Conservation (phyloP, 2,329 filamentous ascomycete genomes). For the Pyricularia sp. region DNA sequence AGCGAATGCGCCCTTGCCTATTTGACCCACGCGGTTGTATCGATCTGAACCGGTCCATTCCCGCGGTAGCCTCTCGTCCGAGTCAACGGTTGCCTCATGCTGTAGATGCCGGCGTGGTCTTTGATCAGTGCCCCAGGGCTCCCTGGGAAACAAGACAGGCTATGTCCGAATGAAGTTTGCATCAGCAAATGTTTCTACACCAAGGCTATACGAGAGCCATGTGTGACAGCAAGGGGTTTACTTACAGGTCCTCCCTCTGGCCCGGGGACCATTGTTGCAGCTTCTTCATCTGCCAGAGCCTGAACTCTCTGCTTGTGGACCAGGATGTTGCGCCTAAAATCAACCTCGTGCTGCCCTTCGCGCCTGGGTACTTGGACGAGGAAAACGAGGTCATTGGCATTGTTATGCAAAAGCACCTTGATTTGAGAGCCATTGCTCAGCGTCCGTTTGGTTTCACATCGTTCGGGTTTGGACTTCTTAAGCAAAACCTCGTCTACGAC, state of each 20-base stretch:
- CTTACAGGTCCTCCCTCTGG: constrained; percentile 35
- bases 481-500: constrained; percentile 69
- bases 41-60: constrained; percentile 77
- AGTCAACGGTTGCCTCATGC: constrained; percentile 2
- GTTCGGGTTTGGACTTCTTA: constrained; percentile 16
- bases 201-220: neutral
- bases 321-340: constrained; percentile 61
- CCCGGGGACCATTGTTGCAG: constrained; percentile 36
- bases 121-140: neutral
- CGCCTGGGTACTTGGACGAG: constrained; percentile 75
- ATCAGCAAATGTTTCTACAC: neutral
- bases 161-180: constrained; percentile 1
- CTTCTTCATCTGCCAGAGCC: constrained; percentile 20
- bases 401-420: constrained; percentile 50
- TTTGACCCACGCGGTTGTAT: constrained; percentile 73
- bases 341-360: constrained; percentile 53
- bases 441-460: constrained; percentile 41
- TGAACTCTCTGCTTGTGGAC: constrained; percentile 46
- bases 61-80: constrained; percentile 28
- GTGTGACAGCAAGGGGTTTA: neutral
- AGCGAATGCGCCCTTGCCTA: constrained; percentile 93
- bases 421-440: constrained; percentile 66
- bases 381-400: constrained; percentile 59
- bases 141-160: constrained; percentile 20
- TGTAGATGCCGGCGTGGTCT: constrained; percentile 5